These are phyloP conservation scores for Astraeus odoratus DNA, from an alignment of 768 basidiomycete species.

Conservation along the genomic window DNA sequence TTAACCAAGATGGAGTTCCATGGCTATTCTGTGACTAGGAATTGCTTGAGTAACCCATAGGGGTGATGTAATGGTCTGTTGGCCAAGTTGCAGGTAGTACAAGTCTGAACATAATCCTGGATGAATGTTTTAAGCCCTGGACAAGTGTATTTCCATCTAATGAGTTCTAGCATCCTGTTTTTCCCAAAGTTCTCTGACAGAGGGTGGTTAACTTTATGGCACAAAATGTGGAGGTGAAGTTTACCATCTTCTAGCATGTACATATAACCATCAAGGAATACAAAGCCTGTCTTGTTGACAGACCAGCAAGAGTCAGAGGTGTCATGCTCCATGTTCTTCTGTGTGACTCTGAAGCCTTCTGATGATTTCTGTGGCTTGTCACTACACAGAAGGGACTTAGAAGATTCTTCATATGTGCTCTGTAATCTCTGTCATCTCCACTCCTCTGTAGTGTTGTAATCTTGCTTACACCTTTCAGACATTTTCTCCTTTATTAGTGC, in stretches of 20 bases:
- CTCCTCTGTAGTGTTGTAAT: no score
- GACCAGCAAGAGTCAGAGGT: no score
- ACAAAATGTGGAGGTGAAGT: slow-evolving; percentile 18
- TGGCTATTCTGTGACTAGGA: background rate
- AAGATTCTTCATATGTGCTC: no score
- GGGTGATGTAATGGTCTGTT: slow-evolving; percentile 17
- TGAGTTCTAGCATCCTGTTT: slow-evolving; percentile 15
- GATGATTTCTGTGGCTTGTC: no score
- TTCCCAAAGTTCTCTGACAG: slow-evolving; percentile 27
- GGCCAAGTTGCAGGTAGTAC: slow-evolving; percentile 27
- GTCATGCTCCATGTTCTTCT: no score
- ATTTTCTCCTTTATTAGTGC: no score
- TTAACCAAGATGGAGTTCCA: background rate
- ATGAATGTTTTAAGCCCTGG: background rate
- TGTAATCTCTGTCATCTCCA: no score
- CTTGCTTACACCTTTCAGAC: no score
- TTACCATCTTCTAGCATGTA: slow-evolving; percentile 3
- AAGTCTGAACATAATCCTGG: slow-evolving; percentile 14
- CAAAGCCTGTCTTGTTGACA: background rate
- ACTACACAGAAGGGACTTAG: no score
- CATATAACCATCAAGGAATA: background rate
- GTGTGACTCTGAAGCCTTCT: no score
- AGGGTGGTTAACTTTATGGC: slow-evolving; percentile 17
- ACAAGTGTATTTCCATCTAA: slow-evolving; percentile 14
- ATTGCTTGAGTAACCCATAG: background rate